These are phyloP conservation scores for Craterostigma plantagineum DNA, from an alignment of 257 asterid genomes.

Conservation along the genomic window DNA sequence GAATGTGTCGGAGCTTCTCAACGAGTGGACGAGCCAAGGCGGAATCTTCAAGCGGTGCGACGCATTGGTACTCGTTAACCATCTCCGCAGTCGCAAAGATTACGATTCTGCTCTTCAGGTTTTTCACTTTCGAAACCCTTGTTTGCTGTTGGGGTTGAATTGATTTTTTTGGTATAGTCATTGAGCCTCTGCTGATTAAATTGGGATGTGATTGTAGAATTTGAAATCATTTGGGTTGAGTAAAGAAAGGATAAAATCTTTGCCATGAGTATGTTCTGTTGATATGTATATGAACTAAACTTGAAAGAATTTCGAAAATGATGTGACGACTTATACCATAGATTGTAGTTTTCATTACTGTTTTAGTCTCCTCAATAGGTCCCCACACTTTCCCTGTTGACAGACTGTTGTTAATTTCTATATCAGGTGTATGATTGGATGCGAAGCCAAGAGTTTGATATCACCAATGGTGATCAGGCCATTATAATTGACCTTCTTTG, in stretches of 20 bases:
- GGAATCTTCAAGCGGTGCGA: conserved; percentile 12
- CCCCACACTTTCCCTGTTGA: too few species aligned
- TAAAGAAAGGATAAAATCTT: too few species aligned
- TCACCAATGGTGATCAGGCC: conserved; percentile 32
- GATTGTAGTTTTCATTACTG: too few species aligned
- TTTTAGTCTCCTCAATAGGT: too few species aligned
- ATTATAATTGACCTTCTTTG: conserved; percentile 42
- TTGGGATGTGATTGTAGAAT: too few species aligned
- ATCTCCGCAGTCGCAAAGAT: conserved; percentile 23
- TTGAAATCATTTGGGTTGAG: too few species aligned
- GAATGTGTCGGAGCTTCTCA: conserved; percentile 15
- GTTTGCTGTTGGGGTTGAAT: conserved; percentile 1
- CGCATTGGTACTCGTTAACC: conserved; percentile 14
- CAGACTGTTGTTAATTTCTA: background rate
- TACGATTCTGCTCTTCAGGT: conserved; percentile 46
- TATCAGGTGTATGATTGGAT: conserved; percentile 57
- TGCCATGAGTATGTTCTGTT: too few species aligned
- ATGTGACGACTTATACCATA: too few species aligned
- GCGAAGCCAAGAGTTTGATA: conserved; percentile 22
- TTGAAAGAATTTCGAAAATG: too few species aligned
- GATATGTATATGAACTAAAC: too few species aligned
- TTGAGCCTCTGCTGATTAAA: too few species aligned
- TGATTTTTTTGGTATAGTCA: too few species aligned
- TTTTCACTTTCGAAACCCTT: conserved; percentile 8
- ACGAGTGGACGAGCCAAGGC: conserved; percentile 21